Conservation (phyloP, 2,329 filamentous ascomycete genomes). For the Penicillium janthinellum region DNA sequence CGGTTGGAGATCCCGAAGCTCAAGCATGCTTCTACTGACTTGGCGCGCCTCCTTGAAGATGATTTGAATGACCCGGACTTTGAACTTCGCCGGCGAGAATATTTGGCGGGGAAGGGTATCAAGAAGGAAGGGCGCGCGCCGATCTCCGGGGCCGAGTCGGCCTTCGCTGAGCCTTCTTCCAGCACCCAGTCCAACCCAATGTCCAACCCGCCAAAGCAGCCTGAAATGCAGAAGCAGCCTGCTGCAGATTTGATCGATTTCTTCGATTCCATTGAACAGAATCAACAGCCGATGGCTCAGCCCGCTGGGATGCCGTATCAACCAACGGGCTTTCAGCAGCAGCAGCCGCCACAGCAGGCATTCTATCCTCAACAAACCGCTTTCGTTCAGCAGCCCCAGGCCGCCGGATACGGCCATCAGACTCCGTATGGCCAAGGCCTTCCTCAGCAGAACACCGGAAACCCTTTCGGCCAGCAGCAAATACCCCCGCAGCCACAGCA, state of each 20-base stretch:
- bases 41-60: slow-evolving; percentile 87
- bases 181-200: slow-evolving; percentile 22
- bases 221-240: slow-evolving; percentile 40
- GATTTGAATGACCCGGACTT: slow-evolving; percentile 95
- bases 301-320: slow-evolving; percentile 43
- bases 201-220: slow-evolving; percentile 32
- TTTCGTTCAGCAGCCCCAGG: slow-evolving; percentile 38
- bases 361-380: slow-evolving; percentile 42
- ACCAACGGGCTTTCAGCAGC: slow-evolving; percentile 35
- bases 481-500: slow-evolving; percentile 44
- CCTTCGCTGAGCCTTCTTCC: slow-evolving; percentile 34
- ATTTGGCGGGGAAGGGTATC: slow-evolving; percentile 81
- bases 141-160: slow-evolving; percentile 27
- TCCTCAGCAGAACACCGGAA: slow-evolving; percentile 32
- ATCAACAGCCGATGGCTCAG: slow-evolving; percentile 70
- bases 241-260: slow-evolving; percentile 84
- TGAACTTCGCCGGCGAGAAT: slow-evolving; percentile 88
- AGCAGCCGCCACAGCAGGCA: slow-evolving; percentile 33
- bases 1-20: slow-evolving; percentile 93
- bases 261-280: slow-evolving; percentile 89
- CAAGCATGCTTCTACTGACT: slow-evolving; percentile 92
- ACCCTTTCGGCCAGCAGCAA: slow-evolving; percentile 41
- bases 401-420: slow-evolving; percentile 42
- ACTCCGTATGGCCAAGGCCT: slow-evolving; percentile 32
- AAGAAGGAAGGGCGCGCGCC: slow-evolving; percentile 55